Conservation (phyloP, 1,139 yeast genomes). For the Pichia sp. region DNA sequence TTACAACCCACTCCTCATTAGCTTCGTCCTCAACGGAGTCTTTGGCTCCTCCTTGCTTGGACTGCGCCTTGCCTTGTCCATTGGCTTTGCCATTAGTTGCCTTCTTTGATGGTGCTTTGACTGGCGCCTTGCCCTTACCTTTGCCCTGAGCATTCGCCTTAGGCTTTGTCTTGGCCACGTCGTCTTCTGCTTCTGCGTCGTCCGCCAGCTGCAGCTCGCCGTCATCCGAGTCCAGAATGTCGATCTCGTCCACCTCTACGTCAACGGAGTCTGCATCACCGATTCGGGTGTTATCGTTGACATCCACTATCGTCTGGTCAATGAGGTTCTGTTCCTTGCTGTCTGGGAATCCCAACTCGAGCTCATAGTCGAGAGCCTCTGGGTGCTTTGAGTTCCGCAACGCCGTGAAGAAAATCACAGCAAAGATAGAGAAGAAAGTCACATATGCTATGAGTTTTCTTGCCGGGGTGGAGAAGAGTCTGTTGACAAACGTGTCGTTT, state of each 20-base stretch:
- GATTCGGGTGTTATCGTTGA: background rate
- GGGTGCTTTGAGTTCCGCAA: constrained; percentile 7
- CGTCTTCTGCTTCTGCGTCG: background rate
- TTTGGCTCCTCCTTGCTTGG: background rate
- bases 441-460: constrained; percentile 16
- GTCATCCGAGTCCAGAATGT: constrained; percentile 13
- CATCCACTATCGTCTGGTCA: constrained; percentile 6
- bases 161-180: background rate
- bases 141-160: background rate
- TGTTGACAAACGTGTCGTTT: constrained; percentile 1
- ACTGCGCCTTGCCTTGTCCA: background rate
- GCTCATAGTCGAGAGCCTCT: constrained; percentile 10
- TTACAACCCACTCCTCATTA: background rate
- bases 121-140: background rate
- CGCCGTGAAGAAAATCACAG: constrained; percentile 12
- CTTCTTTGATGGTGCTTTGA: background rate
- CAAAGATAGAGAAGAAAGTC: constrained; percentile 15
- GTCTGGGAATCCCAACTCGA: constrained; percentile 10
- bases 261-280: background rate
- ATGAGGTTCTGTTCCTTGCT: constrained; percentile 10
- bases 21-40: background rate
- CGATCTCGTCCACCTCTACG: constrained; percentile 11
- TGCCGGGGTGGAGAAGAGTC: constrained; percentile 10
- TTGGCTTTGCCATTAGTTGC: background rate
- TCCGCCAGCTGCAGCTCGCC: constrained; percentile 10